Conservation (phyloP, 2,329 filamentous ascomycete species). For the Endothia cerciana region DNA sequence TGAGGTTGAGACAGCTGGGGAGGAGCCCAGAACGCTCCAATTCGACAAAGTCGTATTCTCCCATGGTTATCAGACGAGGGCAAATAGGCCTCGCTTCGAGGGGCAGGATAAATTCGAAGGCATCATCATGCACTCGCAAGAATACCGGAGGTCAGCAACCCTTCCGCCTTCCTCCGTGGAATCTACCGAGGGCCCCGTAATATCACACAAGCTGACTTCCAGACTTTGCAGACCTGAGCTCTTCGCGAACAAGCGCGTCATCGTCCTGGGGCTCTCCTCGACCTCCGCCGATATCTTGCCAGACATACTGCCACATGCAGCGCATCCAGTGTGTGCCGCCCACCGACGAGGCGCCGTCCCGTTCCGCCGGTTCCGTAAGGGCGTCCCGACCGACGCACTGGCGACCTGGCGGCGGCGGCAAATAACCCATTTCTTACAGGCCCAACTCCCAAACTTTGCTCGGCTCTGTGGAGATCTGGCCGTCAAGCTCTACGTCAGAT, state of each 20-base stretch:
- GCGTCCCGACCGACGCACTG: constrained; percentile 24
- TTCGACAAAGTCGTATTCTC: constrained; percentile 33
- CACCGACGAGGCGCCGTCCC: constrained; percentile 28
- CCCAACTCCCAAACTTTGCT: constrained; percentile 31
- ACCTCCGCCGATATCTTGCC: constrained; percentile 29
- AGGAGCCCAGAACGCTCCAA: constrained; percentile 25
- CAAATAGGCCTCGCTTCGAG: constrained; percentile 25
- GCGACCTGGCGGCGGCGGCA: constrained; percentile 37
- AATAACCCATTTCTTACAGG: constrained; percentile 21
- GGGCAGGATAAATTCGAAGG: constrained; percentile 28
- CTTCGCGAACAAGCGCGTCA: constrained; percentile 27
- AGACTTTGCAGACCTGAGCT: constrained; percentile 16
- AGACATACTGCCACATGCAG: constrained; percentile 25
- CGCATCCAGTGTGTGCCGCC: constrained; percentile 28
- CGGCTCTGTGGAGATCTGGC: constrained; percentile 22
- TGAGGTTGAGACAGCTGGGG: constrained; percentile 32
- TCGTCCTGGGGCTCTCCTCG: constrained; percentile 30
- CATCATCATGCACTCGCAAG: constrained; percentile 26
- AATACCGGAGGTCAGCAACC: constrained; percentile 23
- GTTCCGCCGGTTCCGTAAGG: constrained; percentile 25
- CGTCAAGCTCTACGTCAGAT: constrained; percentile 4
- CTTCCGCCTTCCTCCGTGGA: background rate
- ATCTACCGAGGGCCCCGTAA: background rate
- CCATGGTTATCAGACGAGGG: constrained; percentile 24
- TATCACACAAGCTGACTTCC: background rate